Base-by-base conservation (phyloP, 1,139 yeast species). In the Kazachstania sp. region DNA sequence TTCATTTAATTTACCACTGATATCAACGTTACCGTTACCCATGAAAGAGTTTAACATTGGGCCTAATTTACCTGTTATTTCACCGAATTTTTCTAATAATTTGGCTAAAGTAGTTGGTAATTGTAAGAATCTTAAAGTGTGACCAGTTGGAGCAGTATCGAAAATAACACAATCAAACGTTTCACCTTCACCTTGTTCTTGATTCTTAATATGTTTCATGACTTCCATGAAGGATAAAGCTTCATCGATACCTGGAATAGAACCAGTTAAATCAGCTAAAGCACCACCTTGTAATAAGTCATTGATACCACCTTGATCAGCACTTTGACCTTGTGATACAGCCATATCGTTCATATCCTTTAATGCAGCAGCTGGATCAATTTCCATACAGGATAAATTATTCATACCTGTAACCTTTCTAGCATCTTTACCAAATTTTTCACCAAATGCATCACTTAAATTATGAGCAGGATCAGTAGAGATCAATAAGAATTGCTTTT, bases 381-480 rank as follows among this genome's bases (percentile, higher is more conserved):
- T 92, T 69, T 92, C 98, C 98, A 92, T 92, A 72, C 97, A 95
- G 40, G 90, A 83, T 60, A 92, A 75, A 64, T 92, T 92, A 43
- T 76, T 64, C 69, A 90, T 76, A 1, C 97, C 97, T 39, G 92
- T 87, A 28, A 92, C 97, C 49, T 81, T 77, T 61, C 96, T 78
- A 9, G 98, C 97, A 59, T 92, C 98, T 65, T 92, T 92, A 57
- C 95, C 95, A 63, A 92, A 92, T 67, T 92, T 92, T 66, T 92
- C 98, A 64, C 96, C 95, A 69, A 92, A 92, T 0, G 98, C 98
- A 67, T 92, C 98, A 32, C 95, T 85, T 58, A 92, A 74, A 66
- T 92, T 92, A 68, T 92, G 98, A 3, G 98, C 98, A 26, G 98
- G 98, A 69, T 92, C 98, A 0, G 98, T 92, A 29, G 97, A 90